A percentile compares a stretch with the other conserved stretches of the same genome.
These are phyloP conservation scores for Penicillium hesseltinei DNA, from an alignment of 2,329 filamentous ascomycete genomes.

Conservation along the genomic window DNA sequence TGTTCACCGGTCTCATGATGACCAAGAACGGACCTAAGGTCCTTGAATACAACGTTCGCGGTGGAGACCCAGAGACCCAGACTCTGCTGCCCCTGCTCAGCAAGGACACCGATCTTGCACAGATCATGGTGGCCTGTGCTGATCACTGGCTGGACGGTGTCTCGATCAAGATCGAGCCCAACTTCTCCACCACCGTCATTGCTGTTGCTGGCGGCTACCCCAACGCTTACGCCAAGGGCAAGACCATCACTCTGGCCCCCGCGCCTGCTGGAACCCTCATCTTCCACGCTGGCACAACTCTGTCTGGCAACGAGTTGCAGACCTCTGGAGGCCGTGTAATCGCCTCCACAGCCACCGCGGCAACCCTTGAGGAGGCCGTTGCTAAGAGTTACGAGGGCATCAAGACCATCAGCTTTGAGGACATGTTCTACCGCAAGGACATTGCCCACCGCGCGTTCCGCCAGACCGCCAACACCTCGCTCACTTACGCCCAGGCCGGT, in stretches of 20 bases:
- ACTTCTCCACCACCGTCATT: constrained; percentile 88
- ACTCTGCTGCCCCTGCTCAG: constrained; percentile 77
- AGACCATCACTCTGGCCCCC: constrained; percentile 57
- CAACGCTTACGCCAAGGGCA: constrained; percentile 78
- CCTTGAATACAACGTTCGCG: constrained; percentile 90
- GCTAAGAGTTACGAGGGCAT: constrained; percentile 84
- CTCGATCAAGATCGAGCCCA: constrained; percentile 63
- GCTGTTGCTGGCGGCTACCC: constrained; percentile 91
- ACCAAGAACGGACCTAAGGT: constrained; percentile 76
- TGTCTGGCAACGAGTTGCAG: constrained; percentile 62
- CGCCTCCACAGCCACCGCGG: constrained; percentile 77
- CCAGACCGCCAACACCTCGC: constrained; percentile 36
- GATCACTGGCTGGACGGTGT: constrained; percentile 71
- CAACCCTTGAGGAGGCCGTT: constrained; percentile 76
- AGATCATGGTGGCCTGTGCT: constrained; percentile 83
- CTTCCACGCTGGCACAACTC: constrained; percentile 87
- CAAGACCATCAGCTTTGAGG: constrained; percentile 74
- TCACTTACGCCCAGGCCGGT: constrained; percentile 91
- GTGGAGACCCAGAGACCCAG: constrained; percentile 90
- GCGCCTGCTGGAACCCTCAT: constrained; percentile 62
- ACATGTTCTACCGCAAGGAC: constrained; percentile 89
- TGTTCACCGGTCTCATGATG: constrained; percentile 77
- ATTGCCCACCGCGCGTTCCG: constrained; percentile 71
- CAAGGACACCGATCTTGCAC: constrained; percentile 76
- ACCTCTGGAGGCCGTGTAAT: constrained; percentile 90